Evolutionary conservation across 2,329 filamentous ascomycete species (phyloP), one percentile per base, ranked within the genome.

Genomic region (Juglanconis oblonga): DNA sequence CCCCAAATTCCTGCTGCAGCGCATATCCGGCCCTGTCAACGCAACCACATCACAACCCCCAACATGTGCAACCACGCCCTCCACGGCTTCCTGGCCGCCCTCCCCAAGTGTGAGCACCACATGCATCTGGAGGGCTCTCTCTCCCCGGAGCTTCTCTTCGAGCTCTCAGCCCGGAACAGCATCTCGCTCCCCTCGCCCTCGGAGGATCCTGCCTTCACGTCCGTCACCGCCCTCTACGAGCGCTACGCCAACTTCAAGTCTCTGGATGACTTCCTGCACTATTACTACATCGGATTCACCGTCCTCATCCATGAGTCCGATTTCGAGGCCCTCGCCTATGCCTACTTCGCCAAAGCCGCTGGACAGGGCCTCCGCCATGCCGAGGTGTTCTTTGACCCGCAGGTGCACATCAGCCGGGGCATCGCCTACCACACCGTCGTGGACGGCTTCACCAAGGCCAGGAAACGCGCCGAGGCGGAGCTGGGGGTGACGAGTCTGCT

Each of bases 41-140:
- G 17, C 17, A 17, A 17, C 17, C 17, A 17, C 17, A 17, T 17
- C 17, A 17, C 17, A 17, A 17, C 17, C 17, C 17, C 17, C 63
- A 65, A 61, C 31, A 88, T 87, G 84, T 87, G 84, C 72, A 76
- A 82, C 67, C 75, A 77, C 40, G 67, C 74, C 13, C 73, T 85
- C 55, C 85, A 87, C 73, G 71, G 77, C 47, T 86, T 91, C 70
- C 79, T 92, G 42, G 73, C 76, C 55, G 80, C 81, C 36, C 81
- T 93, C 35, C 90, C 90, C 64, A 93, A 93, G 78, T 90, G 87
- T 74, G 90, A 94, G 72, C 90, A 92, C 70, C 90, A 93, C 74
- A 83, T 93, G 57, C 90, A 94, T 71, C 80, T 94, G 38, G 90
- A 93, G 73, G 90, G 90, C 58, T 87, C 88, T 11, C 80, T 94